Conservation (phyloP, 495 filamentous ascomycete species). For the Aspergillus saccharolyticus region DNA sequence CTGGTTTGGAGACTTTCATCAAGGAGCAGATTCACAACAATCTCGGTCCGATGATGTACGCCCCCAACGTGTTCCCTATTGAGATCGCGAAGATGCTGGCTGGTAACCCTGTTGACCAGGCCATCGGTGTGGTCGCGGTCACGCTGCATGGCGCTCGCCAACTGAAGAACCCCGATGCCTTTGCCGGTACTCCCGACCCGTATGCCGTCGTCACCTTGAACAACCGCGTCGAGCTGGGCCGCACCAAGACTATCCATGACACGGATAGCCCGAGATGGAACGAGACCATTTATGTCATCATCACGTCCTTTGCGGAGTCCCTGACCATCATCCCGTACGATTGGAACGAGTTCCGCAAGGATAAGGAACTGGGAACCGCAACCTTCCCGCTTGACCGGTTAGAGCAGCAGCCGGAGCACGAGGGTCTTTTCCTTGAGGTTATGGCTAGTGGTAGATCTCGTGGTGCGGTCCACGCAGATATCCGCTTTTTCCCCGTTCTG, state of each 20-base stretch:
- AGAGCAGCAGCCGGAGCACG: constrained; percentile 67
- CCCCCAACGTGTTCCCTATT: constrained; percentile 94
- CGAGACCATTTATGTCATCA: constrained; percentile 90
- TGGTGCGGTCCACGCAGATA: constrained; percentile 72
- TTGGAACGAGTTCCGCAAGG: constrained; percentile 93
- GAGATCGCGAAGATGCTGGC: constrained; percentile 98
- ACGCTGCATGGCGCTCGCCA: constrained; percentile 87
- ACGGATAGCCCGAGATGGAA: constrained; percentile 88
- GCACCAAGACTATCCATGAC: constrained; percentile 84
- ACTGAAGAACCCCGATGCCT: constrained; percentile 91
- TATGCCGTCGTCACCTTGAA: constrained; percentile 88
- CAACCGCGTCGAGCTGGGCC: constrained; percentile 67
- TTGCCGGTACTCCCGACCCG: constrained; percentile 89
- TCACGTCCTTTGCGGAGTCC: constrained; percentile 81
- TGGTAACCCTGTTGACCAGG: constrained; percentile 90
- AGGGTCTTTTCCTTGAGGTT: constrained; percentile 81
- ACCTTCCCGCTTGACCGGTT: constrained; percentile 80
- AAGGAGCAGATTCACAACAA: constrained; percentile 92
- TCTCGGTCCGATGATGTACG: constrained; percentile 93
- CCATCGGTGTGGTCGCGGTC: constrained; percentile 88
- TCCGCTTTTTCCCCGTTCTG: constrained; percentile 93
- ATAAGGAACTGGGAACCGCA: constrained; percentile 86
- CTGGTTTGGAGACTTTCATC: constrained; percentile 88
- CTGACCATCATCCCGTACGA: constrained; percentile 81
- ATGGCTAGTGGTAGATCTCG: constrained; percentile 77